Evolutionary conservation across 805 yeast genomes (phyloP), one percentile per base, ranked within the genome.

Genomic region (Lipomyces sp.): DNA sequence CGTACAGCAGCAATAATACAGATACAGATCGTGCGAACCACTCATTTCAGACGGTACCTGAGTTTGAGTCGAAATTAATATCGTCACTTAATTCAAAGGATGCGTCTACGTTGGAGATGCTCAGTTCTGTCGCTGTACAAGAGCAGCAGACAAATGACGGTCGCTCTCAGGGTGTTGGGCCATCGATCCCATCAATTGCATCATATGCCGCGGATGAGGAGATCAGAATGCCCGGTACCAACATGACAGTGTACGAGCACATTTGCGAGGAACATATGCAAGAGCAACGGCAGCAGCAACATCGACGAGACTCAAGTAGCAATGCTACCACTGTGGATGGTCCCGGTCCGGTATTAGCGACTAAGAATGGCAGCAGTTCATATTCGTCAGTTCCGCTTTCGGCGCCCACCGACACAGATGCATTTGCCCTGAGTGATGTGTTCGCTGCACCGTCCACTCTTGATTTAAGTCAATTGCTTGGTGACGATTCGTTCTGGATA

Each of bases 71-170:
- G n/a, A 51, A 53, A 13, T 4, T 32, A 13, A 8, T 35, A n/a
- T 5, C 63, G 18, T 7, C 45, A 18, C 29, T 34, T n/a, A 24
- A 13, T 34, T 55, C 45, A 4, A 42, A 15, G 7, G 60, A 60
- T 32, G 56, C 62, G 34, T 57, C 64, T 6, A 62, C 65, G 53
- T 33, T 62, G 29, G 69, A 61, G 18, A 45, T 65, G 60, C 65
- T 62, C 10, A 39, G 57, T 29, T 35, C 65, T 10, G 65, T 62
- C 13, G 65, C 65, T 7, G 57, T 54, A 10, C 63, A 55, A 30
- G 65, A 62, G 57, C 55, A 33, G 51, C 54, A 24, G 53, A 45
- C 37, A 55, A 29, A 51, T 13, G 34, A 51, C 15, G 54, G 54
- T 51, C 34, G 54, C 34, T 15, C 30, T 10, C 15, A 32, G 3